Evolutionary conservation across 768 basidiomycete species (phyloP).

Genomic region (Solioccasus polychromus): DNA sequence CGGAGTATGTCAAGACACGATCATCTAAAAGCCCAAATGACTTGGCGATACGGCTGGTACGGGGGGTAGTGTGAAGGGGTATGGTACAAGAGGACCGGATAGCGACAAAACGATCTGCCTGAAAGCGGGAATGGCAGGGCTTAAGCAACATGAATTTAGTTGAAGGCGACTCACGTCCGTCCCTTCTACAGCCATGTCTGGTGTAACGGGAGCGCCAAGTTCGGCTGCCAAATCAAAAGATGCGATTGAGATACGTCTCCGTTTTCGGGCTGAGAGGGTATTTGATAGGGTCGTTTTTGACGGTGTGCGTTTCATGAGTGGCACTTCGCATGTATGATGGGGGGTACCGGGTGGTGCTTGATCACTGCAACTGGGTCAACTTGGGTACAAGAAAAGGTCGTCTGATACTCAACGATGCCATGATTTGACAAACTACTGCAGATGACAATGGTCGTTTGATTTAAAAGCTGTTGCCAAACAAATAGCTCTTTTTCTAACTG

Average conservation of each 20-base stretch:
- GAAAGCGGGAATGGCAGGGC: neutral
- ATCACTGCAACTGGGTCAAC: conserved; percentile 25
- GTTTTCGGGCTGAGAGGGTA: conserved; percentile 39
- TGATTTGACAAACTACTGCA: neutral
- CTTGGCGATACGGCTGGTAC: conserved; percentile 64
- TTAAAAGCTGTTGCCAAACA: conserved; percentile 27
- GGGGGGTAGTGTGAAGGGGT: conserved; percentile 61
- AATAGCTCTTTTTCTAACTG: no score
- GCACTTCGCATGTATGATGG: conserved; percentile 22
- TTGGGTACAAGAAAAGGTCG: conserved; percentile 3
- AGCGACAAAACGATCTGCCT: conserved; percentile 65
- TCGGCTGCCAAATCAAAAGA: conserved; percentile 38
- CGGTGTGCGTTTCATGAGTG: conserved; percentile 36
- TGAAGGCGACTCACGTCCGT: conserved; percentile 27
- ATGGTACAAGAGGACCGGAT: conserved; percentile 46
- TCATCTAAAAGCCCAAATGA: conserved; percentile 59
- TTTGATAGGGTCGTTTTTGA: conserved; percentile 39
- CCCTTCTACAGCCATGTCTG: conserved; percentile 23
- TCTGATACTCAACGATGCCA: conserved; percentile 32
- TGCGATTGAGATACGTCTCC: conserved; percentile 40
- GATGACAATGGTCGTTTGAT: no score
- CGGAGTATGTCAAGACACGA: conserved; percentile 51
- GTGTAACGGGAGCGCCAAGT: conserved; percentile 18
- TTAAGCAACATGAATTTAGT: neutral
- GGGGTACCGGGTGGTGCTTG: conserved; percentile 24